These are phyloP conservation scores for Mycena polygramma DNA, from an alignment of 768 basidiomycete species.

Conservation along the genomic window DNA sequence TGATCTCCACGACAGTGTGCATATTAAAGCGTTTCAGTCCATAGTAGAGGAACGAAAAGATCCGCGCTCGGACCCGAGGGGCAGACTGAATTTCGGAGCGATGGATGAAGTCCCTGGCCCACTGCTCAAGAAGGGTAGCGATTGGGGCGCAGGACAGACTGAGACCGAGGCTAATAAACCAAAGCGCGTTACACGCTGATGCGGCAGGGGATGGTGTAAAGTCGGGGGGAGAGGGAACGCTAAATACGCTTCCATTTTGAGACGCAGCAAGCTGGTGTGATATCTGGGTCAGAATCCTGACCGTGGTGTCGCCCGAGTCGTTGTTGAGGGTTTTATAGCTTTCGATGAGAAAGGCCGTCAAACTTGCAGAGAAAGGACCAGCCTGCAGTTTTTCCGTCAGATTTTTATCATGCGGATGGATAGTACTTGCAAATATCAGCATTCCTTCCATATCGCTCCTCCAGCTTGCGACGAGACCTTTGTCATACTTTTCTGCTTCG, in stretches of 20 bases:
- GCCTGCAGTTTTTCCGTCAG: not conserved
- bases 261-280: constrained; percentile 14
- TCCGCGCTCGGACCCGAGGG: constrained; percentile 9
- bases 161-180: constrained; percentile 10
- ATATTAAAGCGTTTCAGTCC: constrained; percentile 13
- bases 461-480: not conserved
- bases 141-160: constrained; percentile 7
- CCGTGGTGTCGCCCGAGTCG: constrained; percentile 4
- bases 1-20: constrained; percentile 14
- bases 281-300: not conserved
- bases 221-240: not conserved
- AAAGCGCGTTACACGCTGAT: not conserved
- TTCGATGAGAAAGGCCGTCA: constrained; percentile 11
- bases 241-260: constrained; percentile 3
- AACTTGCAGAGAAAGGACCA: constrained; percentile 9
- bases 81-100: constrained; percentile 11
- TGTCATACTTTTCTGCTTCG: not conserved
- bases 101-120: constrained; percentile 13
- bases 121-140: constrained; percentile 2
- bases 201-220: not conserved
- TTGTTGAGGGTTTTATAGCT: constrained; percentile 2
- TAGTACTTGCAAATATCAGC: not conserved
- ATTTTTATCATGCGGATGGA: not conserved
- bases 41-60: constrained; percentile 15
- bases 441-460: not conserved